Evolutionary conservation across 495 filamentous ascomycete genomes (phyloP).

Genomic region (Penicillium arizonense): DNA sequence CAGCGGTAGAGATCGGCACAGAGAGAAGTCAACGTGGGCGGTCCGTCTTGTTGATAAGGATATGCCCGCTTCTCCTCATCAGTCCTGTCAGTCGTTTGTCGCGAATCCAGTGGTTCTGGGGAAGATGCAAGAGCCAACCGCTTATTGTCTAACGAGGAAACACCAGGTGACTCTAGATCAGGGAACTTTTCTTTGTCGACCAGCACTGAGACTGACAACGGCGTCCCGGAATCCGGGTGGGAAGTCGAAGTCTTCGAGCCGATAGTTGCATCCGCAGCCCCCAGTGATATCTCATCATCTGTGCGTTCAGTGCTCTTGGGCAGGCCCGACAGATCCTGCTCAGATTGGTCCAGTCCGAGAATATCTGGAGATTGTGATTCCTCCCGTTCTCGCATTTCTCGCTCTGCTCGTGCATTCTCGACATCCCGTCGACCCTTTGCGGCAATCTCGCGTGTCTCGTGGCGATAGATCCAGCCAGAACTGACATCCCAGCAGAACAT

Average conservation of each 20-base stretch:
- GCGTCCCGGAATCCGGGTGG: neutral
- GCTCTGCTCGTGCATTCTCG: conserved; percentile 41
- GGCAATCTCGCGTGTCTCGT: conserved; percentile 59
- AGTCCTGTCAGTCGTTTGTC: neutral
- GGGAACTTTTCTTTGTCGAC: conserved; percentile 12
- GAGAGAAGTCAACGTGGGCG: conserved; percentile 48
- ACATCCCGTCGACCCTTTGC: conserved; percentile 50
- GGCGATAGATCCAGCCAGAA: conserved; percentile 55
- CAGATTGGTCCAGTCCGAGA: neutral
- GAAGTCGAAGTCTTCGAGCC: neutral
- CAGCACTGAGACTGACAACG: conserved; percentile 7
- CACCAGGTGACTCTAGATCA: neutral
- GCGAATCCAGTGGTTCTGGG: conserved; percentile 3
- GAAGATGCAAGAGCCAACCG: conserved; percentile 2
- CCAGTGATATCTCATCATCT: neutral
- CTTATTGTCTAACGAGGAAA: neutral
- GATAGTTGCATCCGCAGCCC: neutral
- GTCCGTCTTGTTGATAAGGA: neutral
- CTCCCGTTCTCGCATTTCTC: conserved; percentile 25
- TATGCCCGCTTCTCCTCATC: conserved; percentile 15
- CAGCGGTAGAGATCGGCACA: conserved; percentile 43
- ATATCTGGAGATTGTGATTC: conserved; percentile 9
- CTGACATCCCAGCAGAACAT: conserved; percentile 62
- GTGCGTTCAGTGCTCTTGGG: neutral
- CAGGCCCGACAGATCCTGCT: neutral